Base-by-base conservation (phyloP, 2,329 filamentous ascomycete genomes). In the Aspergillus thermomutatus region DNA sequence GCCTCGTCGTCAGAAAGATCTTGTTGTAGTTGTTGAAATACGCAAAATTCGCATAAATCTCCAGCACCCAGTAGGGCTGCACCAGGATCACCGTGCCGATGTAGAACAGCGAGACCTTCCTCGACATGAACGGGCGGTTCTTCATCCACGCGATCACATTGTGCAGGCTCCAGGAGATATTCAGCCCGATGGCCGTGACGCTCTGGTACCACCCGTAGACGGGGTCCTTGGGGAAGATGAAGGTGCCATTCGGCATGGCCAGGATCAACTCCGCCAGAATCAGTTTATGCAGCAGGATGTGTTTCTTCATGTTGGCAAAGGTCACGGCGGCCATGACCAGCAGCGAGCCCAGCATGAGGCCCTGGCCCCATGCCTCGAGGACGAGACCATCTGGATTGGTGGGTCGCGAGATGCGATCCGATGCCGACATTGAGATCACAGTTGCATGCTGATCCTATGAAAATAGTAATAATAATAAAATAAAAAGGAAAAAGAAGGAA, bases 141-240 rank as follows among this genome's bases (percentile, higher is more conserved):
- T 88, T 88, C 70, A 88, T 81, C 86, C 85, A 88, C 0, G 85
- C 80, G 57, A 88, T 84, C 58, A 88, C 77, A 60, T 88, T 88
- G 69, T 88, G 86, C 8, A 88, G 71, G 11, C 77, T 80, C 83
- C 84, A 87, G 3, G 83, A 86, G n/a, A 80, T 73, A 60, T 86
- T 86, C 25, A 88, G 78, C 19, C 83, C 79, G 7, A 87, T 81
- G 7, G 83, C 85, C 2, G 82, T 84, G 25, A 79, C 75, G 1
- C 83, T 85, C 2, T 88, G 76, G 70, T 86, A 88, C 85, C 85
- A 88, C 50, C 82, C 83, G 65, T 85, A 86, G 3, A 76, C 75
- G 0, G 82, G 82, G 8, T 76, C 77, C 58, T 79, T 72, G 53
- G 81, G 78, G 70, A 87, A 86, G 37, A 85, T 80, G 67, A 84